Base-by-base conservation (phyloP, 2,329 filamentous ascomycete genomes). In the Diaporthe sp. region DNA sequence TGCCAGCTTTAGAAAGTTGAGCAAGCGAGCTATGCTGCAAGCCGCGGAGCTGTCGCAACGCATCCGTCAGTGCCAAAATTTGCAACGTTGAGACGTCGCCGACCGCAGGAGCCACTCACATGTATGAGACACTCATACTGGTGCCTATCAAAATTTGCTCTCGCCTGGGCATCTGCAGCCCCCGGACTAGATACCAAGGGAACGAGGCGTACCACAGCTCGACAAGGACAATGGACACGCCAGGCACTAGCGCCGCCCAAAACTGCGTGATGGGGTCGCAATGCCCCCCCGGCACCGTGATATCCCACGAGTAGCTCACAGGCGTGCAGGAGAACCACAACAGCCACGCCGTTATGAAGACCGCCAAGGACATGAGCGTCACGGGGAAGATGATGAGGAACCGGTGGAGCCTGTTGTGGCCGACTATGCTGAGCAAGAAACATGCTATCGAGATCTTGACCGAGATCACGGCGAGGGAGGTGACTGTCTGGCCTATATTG, bases 151-250 rank as follows among this genome's bases (percentile, higher is more conserved):
- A 19, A 4, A 75, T 74, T 59, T 74, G 74, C 39, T 75, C 74
- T n/a, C 68, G 65, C 61, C 39, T 71, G 4, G 74, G 74, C 68
- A 75, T 74, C 44, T 72, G 53, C 5, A 75, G 25, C 6, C 61
- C 69, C 1, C 59, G 30, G 5, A 75, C 47, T 22, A 75, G 47
- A 13, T 69, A 75, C 74, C 74, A 75, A 1, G 74, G 72, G 12
- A 74, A 75, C 12, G 74, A 71, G 3, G 72, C 71, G 30, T 75
- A 75, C 47, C 73, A 75, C 1, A 75, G 22, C 39, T 75, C 74
- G 27, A 70, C 72, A 13, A 58, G 2, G 17, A 72, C n/a, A 17
- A 75, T 63, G n/a, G 35, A 2, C 4, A 65, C 25, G 8, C 72
- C 72, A 3, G 27, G n/a, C 1, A 68, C 30, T 5, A 73, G 37